These are phyloP conservation scores for Saccharomycopsis schoenii DNA, from an alignment of 805 yeast genomes.

Conservation along the genomic window DNA sequence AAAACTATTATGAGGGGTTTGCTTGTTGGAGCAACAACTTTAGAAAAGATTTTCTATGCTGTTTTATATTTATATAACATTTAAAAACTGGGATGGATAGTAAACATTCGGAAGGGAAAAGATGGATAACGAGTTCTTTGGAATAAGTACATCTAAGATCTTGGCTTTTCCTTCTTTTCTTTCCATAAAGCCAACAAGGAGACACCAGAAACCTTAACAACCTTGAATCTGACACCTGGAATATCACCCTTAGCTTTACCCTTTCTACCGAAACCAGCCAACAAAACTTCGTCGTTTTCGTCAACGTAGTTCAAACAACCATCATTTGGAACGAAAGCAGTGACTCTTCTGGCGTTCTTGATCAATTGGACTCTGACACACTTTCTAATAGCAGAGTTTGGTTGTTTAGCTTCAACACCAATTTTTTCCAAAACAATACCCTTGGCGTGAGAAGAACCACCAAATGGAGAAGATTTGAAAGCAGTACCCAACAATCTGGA, in stretches of 20 bases:
- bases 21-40: not conserved
- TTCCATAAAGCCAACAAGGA: slow-evolving; percentile 99
- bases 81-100: not conserved
- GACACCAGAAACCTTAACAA: slow-evolving; percentile 99
- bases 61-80: not conserved
- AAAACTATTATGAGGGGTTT: not conserved
- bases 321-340: slow-evolving; percentile 99
- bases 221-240: slow-evolving; percentile 99
- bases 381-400: slow-evolving; percentile 99
- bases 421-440: slow-evolving; percentile 99
- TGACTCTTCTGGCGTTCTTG: slow-evolving; percentile 99
- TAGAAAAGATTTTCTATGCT: not conserved
- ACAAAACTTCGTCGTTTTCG: slow-evolving; percentile 98
- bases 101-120: not conserved
- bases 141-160: slow-evolving; percentile 56
- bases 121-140: not conserved
- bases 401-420: slow-evolving; percentile 99
- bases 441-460: slow-evolving; percentile 99
- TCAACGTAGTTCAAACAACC: slow-evolving; percentile 99
- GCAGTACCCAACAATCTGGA: slow-evolving; percentile 99
- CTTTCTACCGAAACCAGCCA: slow-evolving; percentile 99
- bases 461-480: slow-evolving; percentile 99
- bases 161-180: slow-evolving; percentile 99
- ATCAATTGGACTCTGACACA: slow-evolving; percentile 99
- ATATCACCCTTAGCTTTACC: slow-evolving; percentile 99